Percentiles rank a stretch among this genome's conserved stretches.
phyloP scores from a whole-genome alignment of 768 basidiomycete genomes.

The Lactifluus volemus region DNA sequence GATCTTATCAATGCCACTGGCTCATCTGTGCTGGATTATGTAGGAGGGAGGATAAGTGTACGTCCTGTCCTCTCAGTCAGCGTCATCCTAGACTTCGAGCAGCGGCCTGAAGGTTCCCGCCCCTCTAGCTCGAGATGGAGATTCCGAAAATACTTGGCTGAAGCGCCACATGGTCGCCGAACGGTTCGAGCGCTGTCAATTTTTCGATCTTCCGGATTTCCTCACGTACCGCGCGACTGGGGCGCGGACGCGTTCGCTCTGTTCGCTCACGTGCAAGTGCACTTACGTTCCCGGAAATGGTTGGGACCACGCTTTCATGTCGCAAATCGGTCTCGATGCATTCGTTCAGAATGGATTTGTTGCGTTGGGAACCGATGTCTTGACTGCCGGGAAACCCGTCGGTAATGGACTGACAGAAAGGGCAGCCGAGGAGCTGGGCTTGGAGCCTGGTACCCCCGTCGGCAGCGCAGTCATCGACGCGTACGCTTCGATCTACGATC shows the following conservation, averaged over 20 bases:
- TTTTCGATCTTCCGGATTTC: conserved; percentile 92
- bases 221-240: conserved; percentile 88
- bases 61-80: conserved; percentile 20
- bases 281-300: conserved; percentile 81
- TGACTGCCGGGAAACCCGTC: conserved; percentile 81
- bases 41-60: conserved; percentile 94
- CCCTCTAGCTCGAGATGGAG: conserved; percentile 86
- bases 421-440: conserved; percentile 80
- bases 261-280: conserved; percentile 95
- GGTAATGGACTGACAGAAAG: conserved; percentile 69
- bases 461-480: conserved; percentile 96
- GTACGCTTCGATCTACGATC: conserved; percentile 34
- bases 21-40: conserved; percentile 84
- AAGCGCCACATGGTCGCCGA: conserved; percentile 75
- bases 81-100: neutral
- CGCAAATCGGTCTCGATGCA: conserved; percentile 69
- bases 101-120: neutral
- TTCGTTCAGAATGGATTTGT: conserved; percentile 72
- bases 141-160: conserved; percentile 97
- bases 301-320: conserved; percentile 87
- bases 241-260: conserved; percentile 65
- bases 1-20: conserved; percentile 80
- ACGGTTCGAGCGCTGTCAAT: conserved; percentile 67
- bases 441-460: conserved; percentile 80
- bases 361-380: conserved; percentile 46